Percentiles rank a stretch among this genome's conserved stretches.
Evolutionary conservation across 192 early-diverging fungal genomes (phyloP).

Genomic region (Backusella circina): DNA sequence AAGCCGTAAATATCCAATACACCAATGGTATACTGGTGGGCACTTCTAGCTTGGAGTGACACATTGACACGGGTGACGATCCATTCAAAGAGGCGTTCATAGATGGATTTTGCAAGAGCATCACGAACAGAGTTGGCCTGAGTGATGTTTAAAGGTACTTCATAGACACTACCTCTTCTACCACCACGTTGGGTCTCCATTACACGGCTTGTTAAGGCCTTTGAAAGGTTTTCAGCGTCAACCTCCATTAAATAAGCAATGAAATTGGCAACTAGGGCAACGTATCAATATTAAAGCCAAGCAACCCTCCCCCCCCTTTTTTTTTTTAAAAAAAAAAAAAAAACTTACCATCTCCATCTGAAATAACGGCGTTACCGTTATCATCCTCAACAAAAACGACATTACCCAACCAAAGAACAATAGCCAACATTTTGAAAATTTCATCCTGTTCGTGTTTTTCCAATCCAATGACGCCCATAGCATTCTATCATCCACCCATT

Average conservation of each 20-base stretch:
- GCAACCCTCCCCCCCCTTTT: neutral
- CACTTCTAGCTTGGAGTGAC: slow-evolving; percentile 67
- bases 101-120: slow-evolving; percentile 92
- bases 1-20: slow-evolving; percentile 99
- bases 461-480: slow-evolving; percentile 94
- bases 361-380: slow-evolving; percentile 64
- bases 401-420: slow-evolving; percentile 96
- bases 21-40: slow-evolving; percentile 72
- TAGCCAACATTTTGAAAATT: slow-evolving; percentile 90
- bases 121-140: slow-evolving; percentile 91
- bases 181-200: slow-evolving; percentile 77
- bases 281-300: neutral
- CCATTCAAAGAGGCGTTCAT: slow-evolving; percentile 96
- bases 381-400: slow-evolving; percentile 83
- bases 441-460: slow-evolving; percentile 74
- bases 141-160: slow-evolving; percentile 85
- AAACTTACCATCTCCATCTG: slow-evolving; percentile 52
- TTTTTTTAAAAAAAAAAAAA: neutral
- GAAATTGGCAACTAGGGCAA: slow-evolving; percentile 55
- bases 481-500: slow-evolving; percentile 39
- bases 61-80: slow-evolving; percentile 92
- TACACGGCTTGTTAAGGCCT: slow-evolving; percentile 62
- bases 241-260: slow-evolving; percentile 73
- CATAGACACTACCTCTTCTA: slow-evolving; percentile 70
- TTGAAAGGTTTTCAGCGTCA: slow-evolving; percentile 53